Evolutionary conservation across 2,329 filamentous ascomycete species (phyloP).

Genomic region (Ceratocystis eucalypticola): DNA sequence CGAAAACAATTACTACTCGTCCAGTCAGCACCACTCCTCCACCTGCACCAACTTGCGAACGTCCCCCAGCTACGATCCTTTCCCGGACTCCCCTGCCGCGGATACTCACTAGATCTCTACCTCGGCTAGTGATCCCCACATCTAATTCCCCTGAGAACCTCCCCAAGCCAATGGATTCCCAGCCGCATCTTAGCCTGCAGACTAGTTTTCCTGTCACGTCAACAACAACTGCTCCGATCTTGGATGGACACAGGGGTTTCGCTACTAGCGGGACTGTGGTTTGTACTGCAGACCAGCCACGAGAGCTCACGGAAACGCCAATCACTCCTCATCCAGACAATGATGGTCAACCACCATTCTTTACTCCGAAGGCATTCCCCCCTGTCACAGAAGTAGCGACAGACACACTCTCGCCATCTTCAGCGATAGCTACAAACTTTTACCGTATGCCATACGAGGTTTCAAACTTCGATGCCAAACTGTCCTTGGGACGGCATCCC

Average conservation of each 20-base stretch:
- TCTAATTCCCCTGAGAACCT: background rate
- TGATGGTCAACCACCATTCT: background rate
- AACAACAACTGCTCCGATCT: no score
- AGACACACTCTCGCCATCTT: conserved; percentile 12
- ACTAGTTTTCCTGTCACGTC: conserved; percentile 1
- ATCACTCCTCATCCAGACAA: conserved; percentile 8
- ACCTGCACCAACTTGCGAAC: conserved; percentile 16
- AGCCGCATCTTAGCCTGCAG: background rate
- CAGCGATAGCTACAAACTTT: conserved; percentile 14
- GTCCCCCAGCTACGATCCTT: conserved; percentile 14
- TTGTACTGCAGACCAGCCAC: background rate
- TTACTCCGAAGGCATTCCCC: background rate
- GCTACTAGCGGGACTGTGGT: background rate
- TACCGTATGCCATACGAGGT: conserved; percentile 16
- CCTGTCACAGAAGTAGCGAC: background rate
- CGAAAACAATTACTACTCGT: background rate
- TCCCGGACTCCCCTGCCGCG: conserved; percentile 14
- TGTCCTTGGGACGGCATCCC: conserved; percentile 7
- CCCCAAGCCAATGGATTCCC: background rate
- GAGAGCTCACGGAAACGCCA: conserved; percentile 11
- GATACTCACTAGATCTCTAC: conserved; percentile 11
- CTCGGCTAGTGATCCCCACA: conserved; percentile 11
- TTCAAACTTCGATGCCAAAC: background rate
- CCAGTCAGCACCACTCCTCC: conserved; percentile 10
- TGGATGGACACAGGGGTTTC: background rate